phyloP scores from a whole-genome alignment of 768 basidiomycete species.

The Thelephora ganbajun region DNA sequence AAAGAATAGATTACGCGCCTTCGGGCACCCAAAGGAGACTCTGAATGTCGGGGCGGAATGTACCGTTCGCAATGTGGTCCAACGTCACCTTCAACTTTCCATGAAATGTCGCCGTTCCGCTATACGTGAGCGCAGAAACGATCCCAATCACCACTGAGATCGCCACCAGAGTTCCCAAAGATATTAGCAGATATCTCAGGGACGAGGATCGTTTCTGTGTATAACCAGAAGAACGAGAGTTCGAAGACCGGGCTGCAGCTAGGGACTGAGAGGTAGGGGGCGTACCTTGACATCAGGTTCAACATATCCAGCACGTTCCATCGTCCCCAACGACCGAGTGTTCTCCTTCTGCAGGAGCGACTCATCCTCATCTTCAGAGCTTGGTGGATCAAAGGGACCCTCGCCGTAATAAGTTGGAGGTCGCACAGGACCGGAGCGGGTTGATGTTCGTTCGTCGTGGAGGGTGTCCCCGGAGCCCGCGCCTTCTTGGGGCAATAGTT shows the following conservation, averaged over 20 bases:
- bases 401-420: slow-evolving; percentile 49
- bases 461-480: no score
- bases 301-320: slow-evolving; percentile 13
- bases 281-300: neutral
- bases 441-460: no score
- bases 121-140: slow-evolving; percentile 64
- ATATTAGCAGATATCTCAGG: slow-evolving; percentile 46
- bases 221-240: neutral
- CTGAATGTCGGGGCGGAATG: slow-evolving; percentile 40
- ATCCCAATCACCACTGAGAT: slow-evolving; percentile 61
- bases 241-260: no score
- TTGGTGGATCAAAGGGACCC: slow-evolving; percentile 64
- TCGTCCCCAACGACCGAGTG: slow-evolving; percentile 13
- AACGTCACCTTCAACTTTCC: slow-evolving; percentile 62
- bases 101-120: slow-evolving; percentile 32
- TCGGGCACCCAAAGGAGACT: slow-evolving; percentile 80
- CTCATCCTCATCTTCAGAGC: slow-evolving; percentile 62
- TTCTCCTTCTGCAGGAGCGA: slow-evolving; percentile 34
- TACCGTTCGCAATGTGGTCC: slow-evolving; percentile 90
- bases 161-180: slow-evolving; percentile 43
- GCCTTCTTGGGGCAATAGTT: neutral
- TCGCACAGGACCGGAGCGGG: neutral
- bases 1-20: slow-evolving; percentile 36
- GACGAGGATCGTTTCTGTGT: slow-evolving; percentile 32
- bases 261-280: no score